These are phyloP conservation scores for Diutina mesorugosa DNA, from an alignment of 1,139 yeast species.

Conservation along the genomic window DNA sequence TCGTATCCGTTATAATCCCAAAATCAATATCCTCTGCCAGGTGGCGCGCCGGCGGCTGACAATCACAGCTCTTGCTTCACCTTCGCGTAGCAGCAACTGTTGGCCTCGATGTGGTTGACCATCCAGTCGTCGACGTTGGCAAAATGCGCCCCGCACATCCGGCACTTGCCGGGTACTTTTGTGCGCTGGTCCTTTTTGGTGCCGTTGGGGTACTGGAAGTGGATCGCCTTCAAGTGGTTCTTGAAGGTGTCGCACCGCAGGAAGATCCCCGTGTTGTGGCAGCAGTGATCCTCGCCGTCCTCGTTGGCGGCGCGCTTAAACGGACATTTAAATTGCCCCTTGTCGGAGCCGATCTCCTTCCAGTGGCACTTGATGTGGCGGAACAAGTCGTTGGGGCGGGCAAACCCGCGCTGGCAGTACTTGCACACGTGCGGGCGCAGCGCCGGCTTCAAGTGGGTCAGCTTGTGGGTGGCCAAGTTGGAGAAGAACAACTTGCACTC, in stretches of 20 bases:
- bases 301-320: conserved; percentile 15
- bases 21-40: too few relatives aligned
- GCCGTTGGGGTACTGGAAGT: conserved; percentile 80
- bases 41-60: too few relatives aligned
- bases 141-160: conserved; percentile 58
- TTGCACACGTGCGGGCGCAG: conserved; percentile 69
- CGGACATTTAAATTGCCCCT: conserved; percentile 36
- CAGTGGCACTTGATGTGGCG: conserved; percentile 80
- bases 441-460: conserved; percentile 66
- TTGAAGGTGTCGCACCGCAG: conserved; percentile 86
- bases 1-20: background rate
- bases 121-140: conserved; percentile 72
- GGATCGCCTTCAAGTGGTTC: conserved; percentile 81
- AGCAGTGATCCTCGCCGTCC: conserved; percentile 25
- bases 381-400: conserved; percentile 74
- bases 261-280: conserved; percentile 77
- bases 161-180: conserved; percentile 60
- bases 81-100: conserved; percentile 7
- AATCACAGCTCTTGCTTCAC: background rate
- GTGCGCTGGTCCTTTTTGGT: conserved; percentile 69
- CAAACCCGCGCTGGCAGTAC: conserved; percentile 73
- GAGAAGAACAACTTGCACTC: conserved; percentile 65
- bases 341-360: conserved; percentile 45
- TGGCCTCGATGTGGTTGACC: conserved; percentile 52
- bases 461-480: conserved; percentile 75